Base-by-base conservation (phyloP, 2,329 filamentous ascomycete genomes). In the Cladosporium sp. region DNA sequence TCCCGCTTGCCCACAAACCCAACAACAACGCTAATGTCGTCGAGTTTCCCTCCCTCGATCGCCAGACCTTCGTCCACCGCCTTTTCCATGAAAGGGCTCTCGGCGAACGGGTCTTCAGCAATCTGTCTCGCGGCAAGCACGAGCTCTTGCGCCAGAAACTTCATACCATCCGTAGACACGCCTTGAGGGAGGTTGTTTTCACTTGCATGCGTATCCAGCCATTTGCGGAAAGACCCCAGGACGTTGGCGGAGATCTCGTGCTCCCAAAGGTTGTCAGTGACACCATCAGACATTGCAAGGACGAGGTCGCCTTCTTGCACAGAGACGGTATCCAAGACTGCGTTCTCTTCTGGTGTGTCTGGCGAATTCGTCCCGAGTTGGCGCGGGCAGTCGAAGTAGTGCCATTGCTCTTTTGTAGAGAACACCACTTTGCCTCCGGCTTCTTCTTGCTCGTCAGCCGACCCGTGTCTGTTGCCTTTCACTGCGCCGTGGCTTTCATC, bases 61-160 rank as follows among this genome's bases (percentile, higher is more conserved):
- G 90, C 86, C 60, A 97, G 70, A 0, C 93, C 93, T 70, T 97
- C 92, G 56, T 97, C 92, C 52, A 97, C 86, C 3, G 90, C 92
- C 68, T 89, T 89, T 69, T 97, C 93, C 93, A 99, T 99, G 63
- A 92, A 99, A 1, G 93, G 93, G 61, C 89, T 96, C 70, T 96
- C 91, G 0, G 93, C 91, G 71, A 92, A 97, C 0, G 92, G 91
- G 73, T 99, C 92, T 57, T 87, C 80, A 4, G 93, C 93, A 64
- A 97, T 86, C 42, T 74, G 77, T 64, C 86, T 84, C 9, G 93
- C 92, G 2, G 89, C 88, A 59, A 88, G 85, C 61, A 96, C 84
- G 18, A 99, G 73, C 62, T 93, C 85, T 56, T 89, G 78, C 1
- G 92, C 92, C 17, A 90, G 86, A 61, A 82, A 89, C 17, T 82